Percentiles rank a stretch among this genome's conserved stretches.
Evolutionary conservation across 2,329 filamentous ascomycete species (phyloP).

Genomic region (Beauveria pseudobassiana): DNA sequence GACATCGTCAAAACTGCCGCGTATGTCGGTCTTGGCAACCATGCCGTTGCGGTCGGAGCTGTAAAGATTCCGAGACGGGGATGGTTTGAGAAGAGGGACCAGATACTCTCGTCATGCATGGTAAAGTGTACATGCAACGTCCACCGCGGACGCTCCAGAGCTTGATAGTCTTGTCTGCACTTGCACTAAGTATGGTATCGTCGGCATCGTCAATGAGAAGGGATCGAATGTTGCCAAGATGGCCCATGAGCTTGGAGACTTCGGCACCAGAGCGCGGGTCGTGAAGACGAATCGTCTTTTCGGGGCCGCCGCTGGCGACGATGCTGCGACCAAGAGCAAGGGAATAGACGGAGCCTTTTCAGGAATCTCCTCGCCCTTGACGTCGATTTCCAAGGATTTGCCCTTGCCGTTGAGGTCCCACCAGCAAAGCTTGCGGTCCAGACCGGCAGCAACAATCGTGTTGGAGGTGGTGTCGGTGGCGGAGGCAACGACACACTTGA

Average conservation of each 20-base stretch:
- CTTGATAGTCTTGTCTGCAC: constrained; percentile 94
- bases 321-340: constrained; percentile 73
- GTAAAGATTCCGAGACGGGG: constrained; percentile 80
- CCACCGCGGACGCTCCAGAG: constrained; percentile 95
- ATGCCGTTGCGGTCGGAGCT: constrained; percentile 87
- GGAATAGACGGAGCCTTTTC: constrained; percentile 92
- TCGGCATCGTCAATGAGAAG: constrained; percentile 84
- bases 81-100: constrained; percentile 87
- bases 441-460: constrained; percentile 90
- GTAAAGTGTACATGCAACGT: constrained; percentile 95
- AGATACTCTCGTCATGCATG: constrained; percentile 98
- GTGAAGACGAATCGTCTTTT: constrained; percentile 88
- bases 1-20: constrained; percentile 56
- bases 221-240: constrained; percentile 88
- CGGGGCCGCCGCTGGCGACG: constrained; percentile 85
- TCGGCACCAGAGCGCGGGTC: constrained; percentile 82
- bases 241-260: constrained; percentile 93
- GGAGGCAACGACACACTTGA: constrained; percentile 85
- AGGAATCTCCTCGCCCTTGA: constrained; percentile 70
- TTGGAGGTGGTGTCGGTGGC: constrained; percentile 50
- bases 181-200: constrained; percentile 87
- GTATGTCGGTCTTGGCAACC: constrained; percentile 92
- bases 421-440: constrained; percentile 84
- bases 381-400: constrained; percentile 79
- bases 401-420: constrained; percentile 91